Conservation (phyloP, 208 protist genomes). For the Acanthamoeba sp. region DNA sequence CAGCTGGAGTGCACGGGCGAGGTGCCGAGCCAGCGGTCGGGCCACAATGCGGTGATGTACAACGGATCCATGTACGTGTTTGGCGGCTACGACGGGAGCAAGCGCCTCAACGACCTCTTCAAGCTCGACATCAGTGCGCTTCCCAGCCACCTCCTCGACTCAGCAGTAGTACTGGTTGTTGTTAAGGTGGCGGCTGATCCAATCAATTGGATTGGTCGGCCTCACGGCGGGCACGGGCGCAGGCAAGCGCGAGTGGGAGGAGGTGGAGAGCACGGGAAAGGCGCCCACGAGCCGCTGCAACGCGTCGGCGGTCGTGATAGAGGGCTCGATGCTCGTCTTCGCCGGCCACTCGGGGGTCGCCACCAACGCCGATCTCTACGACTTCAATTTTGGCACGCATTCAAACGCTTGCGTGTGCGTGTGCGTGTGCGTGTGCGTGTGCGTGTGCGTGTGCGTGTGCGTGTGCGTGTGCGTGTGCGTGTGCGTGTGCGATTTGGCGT, state of each 20-base stretch:
- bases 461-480: neutral
- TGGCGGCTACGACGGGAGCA: slow-evolving; percentile 78
- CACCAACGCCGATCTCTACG: slow-evolving; percentile 9
- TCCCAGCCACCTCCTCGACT: too few relatives aligned
- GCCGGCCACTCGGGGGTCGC: slow-evolving; percentile 58
- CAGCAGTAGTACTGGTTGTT: too few relatives aligned
- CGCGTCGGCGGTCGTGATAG: neutral
- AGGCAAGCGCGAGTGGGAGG: slow-evolving; percentile 39
- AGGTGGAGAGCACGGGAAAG: slow-evolving; percentile 5
- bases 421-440: neutral
- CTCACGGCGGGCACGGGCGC: neutral
- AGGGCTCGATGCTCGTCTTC: slow-evolving; percentile 70
- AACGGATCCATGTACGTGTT: slow-evolving; percentile 66
- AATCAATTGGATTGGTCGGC: neutral
- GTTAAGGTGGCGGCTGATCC: neutral
- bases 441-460: neutral
- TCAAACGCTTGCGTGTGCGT: neutral
- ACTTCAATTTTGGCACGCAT: neutral
- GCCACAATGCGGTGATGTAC: slow-evolving; percentile 57
- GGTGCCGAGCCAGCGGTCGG: slow-evolving; percentile 53
- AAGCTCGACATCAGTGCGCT: slow-evolving; percentile 57
- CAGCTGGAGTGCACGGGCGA: neutral
- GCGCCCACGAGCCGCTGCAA: slow-evolving; percentile 13
- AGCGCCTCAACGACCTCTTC: slow-evolving; percentile 69
- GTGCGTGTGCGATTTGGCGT: neutral